Base-by-base conservation (phyloP, 2,329 filamentous ascomycete species). In the Dactylellina sp. region DNA sequence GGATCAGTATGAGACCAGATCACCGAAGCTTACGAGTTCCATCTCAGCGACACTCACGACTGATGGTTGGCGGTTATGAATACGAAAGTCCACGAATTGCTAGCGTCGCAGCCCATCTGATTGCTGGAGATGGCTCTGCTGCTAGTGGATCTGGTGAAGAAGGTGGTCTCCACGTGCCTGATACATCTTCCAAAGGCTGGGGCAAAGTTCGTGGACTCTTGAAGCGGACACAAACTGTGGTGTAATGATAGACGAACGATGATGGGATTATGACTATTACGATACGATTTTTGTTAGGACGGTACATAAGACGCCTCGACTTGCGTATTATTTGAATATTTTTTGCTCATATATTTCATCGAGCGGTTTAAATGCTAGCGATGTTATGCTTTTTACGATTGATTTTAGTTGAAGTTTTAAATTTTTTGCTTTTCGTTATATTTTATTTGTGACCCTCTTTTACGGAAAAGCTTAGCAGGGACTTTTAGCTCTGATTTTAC, bases 61-160 rank as follows among this genome's bases (percentile, higher is more conserved):
- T 72, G n/a, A 74, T 74, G 70, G 56, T 74, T 52, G 70, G 70
- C 16, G 70, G 70, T 14, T 74, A 74, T 32, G 61, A 65, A 46
- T 74, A 74, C 22, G 44, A 66, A 57, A 74, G 70, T 14, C 70
- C 70, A 52, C 70, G 70, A 52, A 65, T 74, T 22, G 70, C 70
- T 24, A 74, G 47, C 35, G 70, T 66, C 28, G 42, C 61, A 20
- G 61, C 68, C 3, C 63, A 72, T n/a, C 14, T 61, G 18, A 40
- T 65, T 20, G 53, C 24, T 28, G 68, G 60, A 12, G 60, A 72
- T 25, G 62, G 50, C 16, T 72, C 68, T 9, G 68, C 46, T 37
- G 70, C 20, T 14, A 74, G 70, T 22, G 70, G 63, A 14, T 74
- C 70, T 7, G 70, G 70, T 42, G 61, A 74, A 32, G 70, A 74